Percentiles rank a stretch among this genome's conserved stretches.
Conservation (phyloP, 495 filamentous ascomycete genomes). For the Penicillium daleae region DNA sequence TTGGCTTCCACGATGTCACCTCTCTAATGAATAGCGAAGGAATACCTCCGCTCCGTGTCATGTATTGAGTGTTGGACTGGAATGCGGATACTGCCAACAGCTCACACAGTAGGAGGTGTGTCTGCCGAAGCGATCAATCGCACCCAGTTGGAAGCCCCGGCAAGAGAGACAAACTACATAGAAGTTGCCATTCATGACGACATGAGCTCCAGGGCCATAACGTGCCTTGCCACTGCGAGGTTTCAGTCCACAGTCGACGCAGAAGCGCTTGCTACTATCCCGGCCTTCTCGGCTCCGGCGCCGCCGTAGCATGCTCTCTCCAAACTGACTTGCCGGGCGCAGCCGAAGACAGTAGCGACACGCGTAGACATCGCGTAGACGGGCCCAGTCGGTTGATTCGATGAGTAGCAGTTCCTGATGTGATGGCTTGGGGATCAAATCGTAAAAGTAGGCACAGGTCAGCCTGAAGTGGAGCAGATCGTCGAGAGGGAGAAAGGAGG, state of each 20-base stretch:
- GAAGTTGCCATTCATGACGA: conserved; percentile 25
- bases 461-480: conserved; percentile 59
- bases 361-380: conserved; percentile 32
- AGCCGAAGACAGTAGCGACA: conserved; percentile 45
- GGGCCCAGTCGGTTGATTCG: conserved; percentile 33
- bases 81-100: conserved; percentile 15
- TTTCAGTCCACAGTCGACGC: conserved; percentile 40
- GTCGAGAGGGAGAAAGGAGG: conserved; percentile 57
- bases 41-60: not conserved
- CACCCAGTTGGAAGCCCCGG: conserved; percentile 25
- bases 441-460: conserved; percentile 39
- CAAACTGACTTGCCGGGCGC: conserved; percentile 32
- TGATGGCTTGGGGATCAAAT: conserved; percentile 28
- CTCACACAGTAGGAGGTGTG: conserved; percentile 15
- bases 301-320: conserved; percentile 37
- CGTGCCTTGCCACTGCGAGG: conserved; percentile 34
- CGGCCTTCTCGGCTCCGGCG: conserved; percentile 27
- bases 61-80: not conserved
- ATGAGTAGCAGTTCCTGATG: conserved; percentile 34
- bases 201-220: conserved; percentile 37
- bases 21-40: not conserved
- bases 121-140: conserved; percentile 20
- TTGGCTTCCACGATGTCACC: not conserved
- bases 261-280: conserved; percentile 38
- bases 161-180: conserved; percentile 39